Base-by-base conservation (phyloP, 345 rosid genomes). In the Camelina hispida region DNA sequence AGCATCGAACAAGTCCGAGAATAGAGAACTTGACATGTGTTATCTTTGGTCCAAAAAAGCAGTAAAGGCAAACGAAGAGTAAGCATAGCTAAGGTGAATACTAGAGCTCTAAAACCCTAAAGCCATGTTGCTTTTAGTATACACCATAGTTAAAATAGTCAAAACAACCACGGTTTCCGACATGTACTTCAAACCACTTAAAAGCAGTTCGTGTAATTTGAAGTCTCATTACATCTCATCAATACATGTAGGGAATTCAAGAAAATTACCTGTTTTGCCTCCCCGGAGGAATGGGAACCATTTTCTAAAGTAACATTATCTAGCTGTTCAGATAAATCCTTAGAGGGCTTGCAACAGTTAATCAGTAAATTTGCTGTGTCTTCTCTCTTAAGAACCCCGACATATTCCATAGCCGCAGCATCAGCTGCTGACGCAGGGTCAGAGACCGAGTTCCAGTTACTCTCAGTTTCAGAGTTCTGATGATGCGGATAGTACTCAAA, bases 401-500 rank as follows among this genome's bases (percentile, higher is more conserved):
- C 40, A 56, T 95, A 95, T 7, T 85, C 84, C 35, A 91, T 78
- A 12, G 86, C 83, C 3, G 92, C 96, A 62, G 88, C 86, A 84
- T 90, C 96, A 32, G 99, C 97, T n/a, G 99, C 99, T 7, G 87
- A 81, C 78, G 78, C 75, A 30, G 88, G 81, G 8, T 85, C 83
- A 5, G 85, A 78, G 25, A 89, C 87, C 2, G 80, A 81, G 80
- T 80, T 82, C 89, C 88, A 84, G 73, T 84, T 86, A 56, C 83
- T 89, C 72, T 85, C 92, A 20, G 60, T 57, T 2, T 88, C 88
- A 17, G 69, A 76, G 60, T 69, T 75, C 50, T 83, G 89, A 77
- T 85, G 88, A 54, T 68, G 88, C 17, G 99, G 99, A 53, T 95
- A 95, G 71, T 90, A 91, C 78, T 95, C 99, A 69, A 87, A 95